Evolutionary conservation across 495 filamentous ascomycete species (phyloP), one percentile per base, ranked within the genome.

Genomic region (Durotheca rogersii): DNA sequence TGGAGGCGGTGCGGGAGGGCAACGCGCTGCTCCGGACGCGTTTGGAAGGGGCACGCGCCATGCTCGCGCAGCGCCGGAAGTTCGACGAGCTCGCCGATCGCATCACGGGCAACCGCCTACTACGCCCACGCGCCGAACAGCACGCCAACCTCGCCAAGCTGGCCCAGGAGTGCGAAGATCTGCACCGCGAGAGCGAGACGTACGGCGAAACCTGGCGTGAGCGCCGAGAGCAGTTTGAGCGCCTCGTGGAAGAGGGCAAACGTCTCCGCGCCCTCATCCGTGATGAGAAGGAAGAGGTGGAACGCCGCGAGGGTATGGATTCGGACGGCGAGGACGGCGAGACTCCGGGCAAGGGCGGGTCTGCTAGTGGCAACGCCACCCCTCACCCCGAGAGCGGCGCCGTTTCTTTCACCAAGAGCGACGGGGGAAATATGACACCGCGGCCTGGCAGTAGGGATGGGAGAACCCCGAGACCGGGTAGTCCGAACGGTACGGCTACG

Each of bases 271-370:
- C 85, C 23, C 71, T 95, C 59, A 97, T 98, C 56, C 81, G 89
- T 32, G 90, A 96, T 67, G 90, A 96, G 74, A 96, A 96, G 68
- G 93, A 97, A 66, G 93, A 96, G 70, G 74, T 79, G 2, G 80
- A 83, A 51, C 66, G 80, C 6, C 71, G 77, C 18, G 80, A 96
- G 65, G 92, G 92, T 20, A 95, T 93, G 60, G 88, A 87, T 53
- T 89, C 88, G 36, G 87, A 79, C 0, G 86, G 86, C 34, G 87
- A 88, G 36, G 86, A 81, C 32, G 84, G 81, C 32, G 73, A 75
- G 25, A 78, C 74, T 1, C 73, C 74, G 1, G 58, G 73, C 1
- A 67, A 72, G 20, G 70, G 67, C 33, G 59, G 60, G 21, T 31
- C 53, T 17, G 64, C 53, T 4, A 71, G 66, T 43, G 66, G 68